Evolutionary conservation across 75 land plant species (phyloP), one percentile per base, ranked within the genome.

Genomic region (Selaginella moellendorffii): DNA sequence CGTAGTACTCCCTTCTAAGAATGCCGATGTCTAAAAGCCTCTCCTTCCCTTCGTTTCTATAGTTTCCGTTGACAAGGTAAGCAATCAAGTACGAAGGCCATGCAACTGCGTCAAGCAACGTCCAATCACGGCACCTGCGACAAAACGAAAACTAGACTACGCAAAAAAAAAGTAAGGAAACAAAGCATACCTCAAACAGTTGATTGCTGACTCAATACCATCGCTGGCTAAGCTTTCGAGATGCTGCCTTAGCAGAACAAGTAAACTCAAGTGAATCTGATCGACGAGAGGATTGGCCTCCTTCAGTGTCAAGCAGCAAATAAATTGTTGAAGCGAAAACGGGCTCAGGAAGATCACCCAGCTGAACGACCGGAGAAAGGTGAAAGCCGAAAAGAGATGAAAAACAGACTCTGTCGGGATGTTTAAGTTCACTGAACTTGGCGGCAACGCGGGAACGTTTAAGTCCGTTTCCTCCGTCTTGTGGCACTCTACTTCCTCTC

Each of bases 81-180:
- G 78, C 84, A 42, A 66, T 69, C 61, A 85, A 30, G 53, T 71
- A 92, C 52, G 81, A 61, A 1, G 97, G 97, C 97, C 97, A 92
- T 0, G 97, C 85, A 25, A 88, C 69, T 51, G 59, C 21, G 36
- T 92, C 97, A 31, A 92, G 54, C 1, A 88, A 52, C 23, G 70
- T 73, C 97, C 97, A 92, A 51, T 92, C 80, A 53, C 78, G 86
- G 60, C 59, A 63, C 97, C 97, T 92, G 63, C 53, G 77, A 2
- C 28, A 60, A 1, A 8, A n/a, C n/a, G n/a, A n/a, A n/a, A n/a
- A n/a, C n/a, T n/a, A n/a, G n/a, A n/a, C n/a, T n/a, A n/a, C n/a
- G n/a, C n/a, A n/a, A n/a, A n/a, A n/a, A n/a, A n/a, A n/a, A n/a
- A 36, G 21, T 25, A 24, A 31, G 28, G 23, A 28, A 26, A 27